A percentile compares a stretch with the other conserved stretches of the same genome.
phyloP scores from a whole-genome alignment of 805 yeast genomes.

The Pichia manshurica region DNA sequence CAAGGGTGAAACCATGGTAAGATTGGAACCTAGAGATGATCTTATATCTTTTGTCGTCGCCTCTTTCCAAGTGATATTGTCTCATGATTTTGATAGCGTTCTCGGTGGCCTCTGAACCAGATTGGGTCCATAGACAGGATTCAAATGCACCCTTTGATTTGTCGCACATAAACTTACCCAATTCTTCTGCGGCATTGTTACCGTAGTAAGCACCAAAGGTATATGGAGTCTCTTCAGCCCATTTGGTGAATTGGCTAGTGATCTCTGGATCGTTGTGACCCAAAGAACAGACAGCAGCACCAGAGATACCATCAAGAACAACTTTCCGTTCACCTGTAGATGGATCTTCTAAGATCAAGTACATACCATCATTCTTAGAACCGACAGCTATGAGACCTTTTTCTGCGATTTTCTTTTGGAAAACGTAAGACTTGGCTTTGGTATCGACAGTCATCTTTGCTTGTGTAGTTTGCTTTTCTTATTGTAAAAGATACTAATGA shows the following conservation, averaged over 20 bases:
- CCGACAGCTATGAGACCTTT: slow-evolving; percentile 34
- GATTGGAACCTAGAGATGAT: slow-evolving; percentile 40
- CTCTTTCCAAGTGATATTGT: slow-evolving; percentile 41
- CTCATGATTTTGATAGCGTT: slow-evolving; percentile 69
- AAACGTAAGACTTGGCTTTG: slow-evolving; percentile 32
- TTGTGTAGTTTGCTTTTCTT: background rate
- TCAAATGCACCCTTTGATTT: slow-evolving; percentile 34
- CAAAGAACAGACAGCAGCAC: slow-evolving; percentile 46
- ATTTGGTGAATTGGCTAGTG: slow-evolving; percentile 31
- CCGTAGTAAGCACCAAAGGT: slow-evolving; percentile 30
- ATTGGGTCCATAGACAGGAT: slow-evolving; percentile 46
- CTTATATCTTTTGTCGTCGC: slow-evolving; percentile 36
- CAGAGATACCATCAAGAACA: slow-evolving; percentile 38
- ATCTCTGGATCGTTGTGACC: slow-evolving; percentile 39
- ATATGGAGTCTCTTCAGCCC: slow-evolving; percentile 31
- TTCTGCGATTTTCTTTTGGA: slow-evolving; percentile 38
- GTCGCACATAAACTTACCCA: slow-evolving; percentile 38
- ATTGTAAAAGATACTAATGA: no score
- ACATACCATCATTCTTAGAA: slow-evolving; percentile 40
- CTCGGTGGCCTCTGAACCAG: slow-evolving; percentile 79
- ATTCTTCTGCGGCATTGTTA: slow-evolving; percentile 36
- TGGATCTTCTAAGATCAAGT: slow-evolving; percentile 37
- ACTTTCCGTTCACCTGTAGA: slow-evolving; percentile 31
- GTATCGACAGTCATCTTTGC: slow-evolving; percentile 15
- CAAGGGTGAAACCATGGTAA: slow-evolving; percentile 47